Evolutionary conservation across 257 asterid species (phyloP).

Genomic region (Thymus mandschuricus): DNA sequence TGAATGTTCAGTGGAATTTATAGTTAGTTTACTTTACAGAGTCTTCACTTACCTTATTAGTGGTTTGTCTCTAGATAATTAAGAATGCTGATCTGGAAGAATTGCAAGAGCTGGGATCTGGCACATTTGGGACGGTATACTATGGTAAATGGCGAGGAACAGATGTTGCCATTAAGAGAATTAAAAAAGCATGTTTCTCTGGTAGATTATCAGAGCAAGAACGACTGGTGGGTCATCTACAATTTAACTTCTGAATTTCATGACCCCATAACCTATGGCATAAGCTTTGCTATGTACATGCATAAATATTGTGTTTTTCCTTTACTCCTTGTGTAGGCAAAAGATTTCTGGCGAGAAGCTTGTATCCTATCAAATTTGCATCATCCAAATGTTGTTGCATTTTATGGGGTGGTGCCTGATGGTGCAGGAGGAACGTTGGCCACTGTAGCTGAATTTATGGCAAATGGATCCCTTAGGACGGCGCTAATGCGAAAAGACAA

Average conservation of each 20-base stretch:
- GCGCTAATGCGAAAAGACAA: constrained; percentile 72
- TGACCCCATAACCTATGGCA: not conserved
- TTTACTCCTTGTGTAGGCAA: constrained; percentile 43
- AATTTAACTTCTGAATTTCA: not conserved
- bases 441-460: constrained; percentile 75
- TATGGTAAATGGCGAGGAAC: constrained; percentile 62
- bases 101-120: constrained; percentile 75
- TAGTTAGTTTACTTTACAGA: constrained; percentile 6
- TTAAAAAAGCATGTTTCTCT: constrained; percentile 77
- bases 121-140: constrained; percentile 70
- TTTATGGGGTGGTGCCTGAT: constrained; percentile 77
- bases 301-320: constrained; percentile 21
- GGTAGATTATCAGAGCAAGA: constrained; percentile 90
- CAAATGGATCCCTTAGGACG: constrained; percentile 70
- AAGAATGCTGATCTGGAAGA: constrained; percentile 86
- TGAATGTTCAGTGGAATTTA: constrained; percentile 13
- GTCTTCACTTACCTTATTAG: constrained; percentile 18
- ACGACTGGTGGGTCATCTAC: constrained; percentile 55
- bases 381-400: constrained; percentile 82
- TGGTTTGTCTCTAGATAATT: constrained; percentile 52
- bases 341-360: constrained; percentile 80
- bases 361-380: constrained; percentile 77
- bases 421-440: constrained; percentile 80
- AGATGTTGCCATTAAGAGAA: constrained; percentile 89
- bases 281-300: not conserved